phyloP scores from a whole-genome alignment of 2,329 filamentous ascomycete species.

The Aspergillus viridinutans region DNA sequence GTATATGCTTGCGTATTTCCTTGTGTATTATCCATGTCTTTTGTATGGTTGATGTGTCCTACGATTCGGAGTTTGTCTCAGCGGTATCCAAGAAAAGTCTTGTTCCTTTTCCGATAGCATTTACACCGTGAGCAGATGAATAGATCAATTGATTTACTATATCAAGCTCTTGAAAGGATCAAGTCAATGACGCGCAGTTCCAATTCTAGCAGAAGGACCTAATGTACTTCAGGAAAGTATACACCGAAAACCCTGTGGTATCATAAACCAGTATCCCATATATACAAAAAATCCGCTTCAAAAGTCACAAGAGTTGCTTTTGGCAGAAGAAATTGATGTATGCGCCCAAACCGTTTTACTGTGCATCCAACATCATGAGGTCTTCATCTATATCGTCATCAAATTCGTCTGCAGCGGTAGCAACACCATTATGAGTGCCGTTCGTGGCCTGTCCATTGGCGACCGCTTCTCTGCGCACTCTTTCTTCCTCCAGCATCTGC shows the following conservation, averaged over 20 bases:
- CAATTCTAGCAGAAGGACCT: background rate
- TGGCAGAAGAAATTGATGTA: constrained; percentile 4
- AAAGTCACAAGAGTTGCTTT: constrained; percentile 1
- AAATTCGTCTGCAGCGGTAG: constrained; percentile 31
- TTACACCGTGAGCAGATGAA: constrained; percentile 14
- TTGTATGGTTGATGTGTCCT: constrained; percentile 28
- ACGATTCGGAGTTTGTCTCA: constrained; percentile 37
- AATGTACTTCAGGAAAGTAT: constrained; percentile 3
- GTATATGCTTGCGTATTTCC: constrained; percentile 18
- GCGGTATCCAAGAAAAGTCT: constrained; percentile 30
- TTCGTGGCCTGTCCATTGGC: constrained; percentile 24
- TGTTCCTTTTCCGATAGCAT: constrained; percentile 29
- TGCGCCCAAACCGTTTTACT: constrained; percentile 15
- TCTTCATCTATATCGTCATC: constrained; percentile 44
- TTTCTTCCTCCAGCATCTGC: constrained; percentile 66
- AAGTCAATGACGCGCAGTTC: background rate
- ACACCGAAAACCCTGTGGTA: constrained; percentile 20
- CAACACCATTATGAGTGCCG: constrained; percentile 20
- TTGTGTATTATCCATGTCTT: constrained; percentile 6
- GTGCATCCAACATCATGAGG: constrained; percentile 38
- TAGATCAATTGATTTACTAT: background rate
- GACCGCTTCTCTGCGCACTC: constrained; percentile 55
- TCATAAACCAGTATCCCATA: constrained; percentile 19
- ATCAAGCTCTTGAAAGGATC: background rate
- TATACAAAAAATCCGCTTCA: constrained; percentile 4